Percentiles rank a stretch among this genome's conserved stretches.
Evolutionary conservation across 768 basidiomycete genomes (phyloP).

Genomic region (Solioccasus polychromus): DNA sequence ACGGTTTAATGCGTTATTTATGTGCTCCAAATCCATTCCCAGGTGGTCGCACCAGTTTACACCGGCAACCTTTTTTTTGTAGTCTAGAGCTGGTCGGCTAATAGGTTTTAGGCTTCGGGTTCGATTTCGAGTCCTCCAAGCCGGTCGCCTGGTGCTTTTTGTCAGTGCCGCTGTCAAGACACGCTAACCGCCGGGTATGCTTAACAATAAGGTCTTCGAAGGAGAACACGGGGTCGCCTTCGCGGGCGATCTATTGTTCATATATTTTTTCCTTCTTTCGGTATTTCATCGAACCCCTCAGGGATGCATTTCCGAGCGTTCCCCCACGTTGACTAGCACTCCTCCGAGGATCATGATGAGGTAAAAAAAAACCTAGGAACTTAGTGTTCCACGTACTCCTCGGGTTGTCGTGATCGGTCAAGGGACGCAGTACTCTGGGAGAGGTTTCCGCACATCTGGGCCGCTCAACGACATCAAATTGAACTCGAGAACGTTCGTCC

Average conservation of each 20-base stretch:
- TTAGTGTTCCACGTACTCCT: background rate
- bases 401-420: constrained; percentile 1
- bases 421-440: background rate
- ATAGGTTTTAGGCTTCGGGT: background rate
- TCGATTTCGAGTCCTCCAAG: background rate
- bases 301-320: background rate
- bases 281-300: background rate
- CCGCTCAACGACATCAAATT: too few species aligned
- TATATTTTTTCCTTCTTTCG: background rate
- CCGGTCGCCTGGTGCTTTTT: background rate
- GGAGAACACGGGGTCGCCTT: background rate
- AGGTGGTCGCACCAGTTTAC: too few species aligned
- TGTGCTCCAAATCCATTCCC: too few species aligned
- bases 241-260: background rate
- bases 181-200: background rate
- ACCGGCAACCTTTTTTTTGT: background rate
- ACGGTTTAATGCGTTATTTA: too few species aligned
- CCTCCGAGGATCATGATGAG: constrained; percentile 2
- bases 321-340: background rate
- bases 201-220: background rate
- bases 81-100: background rate
- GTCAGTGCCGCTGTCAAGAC: background rate
- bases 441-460: background rate
- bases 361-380: background rate
- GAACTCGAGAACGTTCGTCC: too few species aligned